Percentiles rank a stretch among this genome's conserved stretches.
phyloP scores from a whole-genome alignment of 2,329 filamentous ascomycete species.

The Colletotrichum cereale region DNA sequence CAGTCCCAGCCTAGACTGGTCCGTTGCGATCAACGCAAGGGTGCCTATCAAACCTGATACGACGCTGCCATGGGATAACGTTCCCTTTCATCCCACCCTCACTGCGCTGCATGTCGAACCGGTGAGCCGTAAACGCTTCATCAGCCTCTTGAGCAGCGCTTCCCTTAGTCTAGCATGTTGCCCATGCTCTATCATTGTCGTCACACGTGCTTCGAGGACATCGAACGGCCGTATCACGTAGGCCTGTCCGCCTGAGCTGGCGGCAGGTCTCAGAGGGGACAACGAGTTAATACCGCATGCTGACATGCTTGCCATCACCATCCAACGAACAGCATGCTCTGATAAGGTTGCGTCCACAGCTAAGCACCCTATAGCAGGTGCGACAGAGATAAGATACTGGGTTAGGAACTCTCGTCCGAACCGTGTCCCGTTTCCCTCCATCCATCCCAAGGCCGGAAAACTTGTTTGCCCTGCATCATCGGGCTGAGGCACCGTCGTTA shows the following conservation, averaged over 20 bases:
- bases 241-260: neutral
- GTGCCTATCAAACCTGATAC: conserved; percentile 22
- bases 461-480: conserved; percentile 24
- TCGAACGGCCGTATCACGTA: conserved; percentile 7
- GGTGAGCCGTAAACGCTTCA: conserved; percentile 1
- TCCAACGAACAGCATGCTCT: neutral
- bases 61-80: conserved; percentile 27
- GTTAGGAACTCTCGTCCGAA: neutral
- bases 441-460: neutral
- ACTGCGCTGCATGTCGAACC: neutral
- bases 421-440: neutral
- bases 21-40: conserved; percentile 32
- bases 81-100: conserved; percentile 23
- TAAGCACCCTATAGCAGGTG: neutral
- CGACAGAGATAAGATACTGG: conserved; percentile 29
- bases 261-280: conserved; percentile 1
- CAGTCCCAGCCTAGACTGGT: conserved; percentile 15
- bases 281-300: conserved; percentile 12
- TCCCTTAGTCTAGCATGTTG: neutral
- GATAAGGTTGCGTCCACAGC: neutral
- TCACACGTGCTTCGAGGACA: neutral
- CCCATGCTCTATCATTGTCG: neutral
- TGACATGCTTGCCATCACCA: conserved; percentile 30
- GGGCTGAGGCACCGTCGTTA: neutral
- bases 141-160: neutral